Base-by-base conservation (phyloP, 495 filamentous ascomycete species). In the Copromyces sp. region DNA sequence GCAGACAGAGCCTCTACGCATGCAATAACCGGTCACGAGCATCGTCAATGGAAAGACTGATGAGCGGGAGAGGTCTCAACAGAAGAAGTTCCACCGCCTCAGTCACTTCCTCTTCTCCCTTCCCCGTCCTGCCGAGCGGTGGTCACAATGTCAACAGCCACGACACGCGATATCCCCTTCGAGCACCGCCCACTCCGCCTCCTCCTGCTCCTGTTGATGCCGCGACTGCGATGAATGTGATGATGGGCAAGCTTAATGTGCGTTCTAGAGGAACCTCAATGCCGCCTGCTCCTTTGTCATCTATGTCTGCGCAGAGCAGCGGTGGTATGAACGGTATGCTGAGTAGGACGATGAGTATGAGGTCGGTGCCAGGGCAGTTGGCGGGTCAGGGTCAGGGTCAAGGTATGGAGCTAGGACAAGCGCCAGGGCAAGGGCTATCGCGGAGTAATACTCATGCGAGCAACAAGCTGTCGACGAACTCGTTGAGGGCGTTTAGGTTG, bases 161-260 rank as follows among this genome's bases (percentile, higher is more conserved):
- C 47, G 35, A 37, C 35, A 61, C 38, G 16, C 40, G 69, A n/a
- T 20, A 44, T 44, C 41, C 41, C 14, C 45, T 70, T 0, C 68
- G 72, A 24, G 74, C 74, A 5, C 75, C 75, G 8, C 75, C 75
- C 11, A 77, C 74, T 2, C 76, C 74, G 41, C 39, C 41, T 17
- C 41, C 41, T 17, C 14, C 41, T 44, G 41, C 41, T 17, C 74
- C 75, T 0, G 68, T 78, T 2, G 75, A 78, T 39, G 70, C 73
- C 1, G 45, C 70, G 0, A 72, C 75, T 0, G 77, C 77, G 6
- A 74, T 80, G 70, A 75, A 70, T 8, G 72, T 75, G 9, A 80
- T 80, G 77, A 78, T 78, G 77, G 69, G 73, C 65, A 78, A 76
- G 71, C 71, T 80, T 12, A 78, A 80, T 59, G 74, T 76, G 9